Evolutionary conservation across 495 filamentous ascomycete species (phyloP).

Genomic region (Xylaria intraflava): DNA sequence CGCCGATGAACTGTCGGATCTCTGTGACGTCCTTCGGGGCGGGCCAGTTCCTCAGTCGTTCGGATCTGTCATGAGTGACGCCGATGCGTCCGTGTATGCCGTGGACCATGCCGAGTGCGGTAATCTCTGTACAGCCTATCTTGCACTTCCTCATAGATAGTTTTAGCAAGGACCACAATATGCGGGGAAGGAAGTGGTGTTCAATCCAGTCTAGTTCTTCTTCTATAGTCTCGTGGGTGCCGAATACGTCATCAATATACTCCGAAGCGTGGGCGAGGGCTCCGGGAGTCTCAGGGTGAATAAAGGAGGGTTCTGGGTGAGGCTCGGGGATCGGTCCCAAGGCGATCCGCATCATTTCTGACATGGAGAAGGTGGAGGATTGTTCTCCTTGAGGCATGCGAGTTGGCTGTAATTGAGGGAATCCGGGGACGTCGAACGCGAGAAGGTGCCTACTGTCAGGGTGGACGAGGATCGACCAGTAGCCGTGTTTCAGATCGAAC

Average conservation of each 20-base stretch:
- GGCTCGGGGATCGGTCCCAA: neutral
- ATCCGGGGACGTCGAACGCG: neutral
- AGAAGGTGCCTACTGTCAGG: neutral
- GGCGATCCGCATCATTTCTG: neutral
- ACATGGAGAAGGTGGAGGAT: neutral
- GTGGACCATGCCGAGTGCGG: neutral
- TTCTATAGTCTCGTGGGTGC: neutral
- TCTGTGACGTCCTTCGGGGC: neutral
- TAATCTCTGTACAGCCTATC: neutral
- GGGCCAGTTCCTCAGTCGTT: neutral
- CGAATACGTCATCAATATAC: neutral
- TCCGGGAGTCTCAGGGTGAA: neutral
- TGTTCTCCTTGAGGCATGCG: conserved; percentile 1
- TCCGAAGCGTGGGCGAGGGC: neutral
- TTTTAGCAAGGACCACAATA: neutral
- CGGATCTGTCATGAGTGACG: neutral
- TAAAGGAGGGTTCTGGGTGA: neutral
- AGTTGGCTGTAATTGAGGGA: neutral
- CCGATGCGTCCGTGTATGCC: neutral
- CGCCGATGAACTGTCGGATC: neutral
- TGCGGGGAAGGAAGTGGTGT: neutral
- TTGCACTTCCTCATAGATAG: neutral
- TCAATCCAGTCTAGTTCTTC: neutral
- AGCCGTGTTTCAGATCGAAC: conserved; percentile 1
- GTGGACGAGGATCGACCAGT: neutral